phyloP scores from a whole-genome alignment of 352 stramenopile genomes.

The Phytophthora constricta region DNA sequence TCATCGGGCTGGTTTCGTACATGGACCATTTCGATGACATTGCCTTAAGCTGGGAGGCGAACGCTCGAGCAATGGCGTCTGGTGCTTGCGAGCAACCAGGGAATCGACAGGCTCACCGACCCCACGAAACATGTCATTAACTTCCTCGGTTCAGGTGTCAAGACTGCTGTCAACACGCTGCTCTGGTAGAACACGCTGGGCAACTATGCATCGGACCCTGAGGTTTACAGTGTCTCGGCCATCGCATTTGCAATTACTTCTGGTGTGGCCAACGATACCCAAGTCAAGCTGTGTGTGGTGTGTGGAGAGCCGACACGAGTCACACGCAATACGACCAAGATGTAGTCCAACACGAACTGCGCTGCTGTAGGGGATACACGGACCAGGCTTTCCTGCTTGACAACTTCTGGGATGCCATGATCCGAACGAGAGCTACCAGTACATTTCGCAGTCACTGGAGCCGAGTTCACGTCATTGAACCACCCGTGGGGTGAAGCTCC shows the following conservation, averaged over 20 bases:
- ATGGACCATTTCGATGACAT: constrained; percentile 42
- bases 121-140: constrained; percentile 32
- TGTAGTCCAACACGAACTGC: constrained; percentile 43
- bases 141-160: constrained; percentile 36
- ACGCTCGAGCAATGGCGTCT: constrained; percentile 27
- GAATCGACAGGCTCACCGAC: constrained; percentile 34
- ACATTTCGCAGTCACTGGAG: constrained; percentile 29
- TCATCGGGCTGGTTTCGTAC: constrained; percentile 38
- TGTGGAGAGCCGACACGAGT: constrained; percentile 33
- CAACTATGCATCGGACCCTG: constrained; percentile 30
- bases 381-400: constrained; percentile 37
- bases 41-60: constrained; percentile 31
- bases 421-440: constrained; percentile 36
- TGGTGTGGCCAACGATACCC: constrained; percentile 36
- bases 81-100: constrained; percentile 27
- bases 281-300: constrained; percentile 29
- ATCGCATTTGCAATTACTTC: constrained; percentile 40
- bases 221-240: constrained; percentile 32
- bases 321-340: constrained; percentile 25
- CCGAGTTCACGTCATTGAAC: constrained; percentile 35
- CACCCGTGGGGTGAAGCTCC: constrained; percentile 36
- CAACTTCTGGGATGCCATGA: constrained; percentile 43
- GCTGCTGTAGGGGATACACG: constrained; percentile 28
- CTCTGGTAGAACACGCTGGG: constrained; percentile 37
- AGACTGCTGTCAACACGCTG: constrained; percentile 38